A percentile compares a stretch with the other conserved stretches of the same genome.
These are phyloP conservation scores for Gentiana macrophylla DNA, from an alignment of 257 asterid species.

Conservation along the genomic window DNA sequence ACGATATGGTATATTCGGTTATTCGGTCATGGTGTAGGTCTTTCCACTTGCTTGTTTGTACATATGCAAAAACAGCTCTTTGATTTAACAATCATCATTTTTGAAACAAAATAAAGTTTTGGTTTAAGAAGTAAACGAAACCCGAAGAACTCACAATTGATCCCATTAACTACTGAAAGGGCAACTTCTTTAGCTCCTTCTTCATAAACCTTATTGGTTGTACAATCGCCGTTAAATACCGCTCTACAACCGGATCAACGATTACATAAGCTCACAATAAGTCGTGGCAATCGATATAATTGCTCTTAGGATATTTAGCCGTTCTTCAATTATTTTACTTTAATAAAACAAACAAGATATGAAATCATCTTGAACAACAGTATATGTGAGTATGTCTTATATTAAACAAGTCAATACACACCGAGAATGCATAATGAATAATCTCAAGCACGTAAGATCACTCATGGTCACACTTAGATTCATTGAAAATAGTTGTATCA, in stretches of 20 bases:
- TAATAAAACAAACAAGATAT: not conserved
- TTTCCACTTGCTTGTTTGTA: constrained; percentile 97
- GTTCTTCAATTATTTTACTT: not conserved
- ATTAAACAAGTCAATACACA: too few species aligned
- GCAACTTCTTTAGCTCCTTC: constrained; percentile 87
- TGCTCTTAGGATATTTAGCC: not conserved
- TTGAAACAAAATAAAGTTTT: not conserved
- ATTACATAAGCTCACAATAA: not conserved
- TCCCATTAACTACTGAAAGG: constrained; percentile 70
- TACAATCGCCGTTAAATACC: constrained; percentile 59
- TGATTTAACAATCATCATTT: constrained; percentile 3
- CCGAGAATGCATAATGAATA: too few species aligned
- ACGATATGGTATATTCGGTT: constrained; percentile 75
- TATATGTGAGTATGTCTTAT: too few species aligned
- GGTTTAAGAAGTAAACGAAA: not conserved
- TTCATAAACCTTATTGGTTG: constrained; percentile 83
- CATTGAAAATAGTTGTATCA: too few species aligned
- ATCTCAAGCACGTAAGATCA: too few species aligned
- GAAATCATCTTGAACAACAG: too few species aligned
- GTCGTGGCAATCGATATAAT: not conserved
- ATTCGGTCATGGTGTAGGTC: constrained; percentile 84
- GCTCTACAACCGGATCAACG: constrained; percentile 35
- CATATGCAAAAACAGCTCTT: constrained; percentile 91
- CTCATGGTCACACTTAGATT: too few species aligned
- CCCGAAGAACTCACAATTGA: constrained; percentile 55